These are phyloP conservation scores for Candida golubevii DNA, from an alignment of 805 yeast species.

Conservation along the genomic window DNA sequence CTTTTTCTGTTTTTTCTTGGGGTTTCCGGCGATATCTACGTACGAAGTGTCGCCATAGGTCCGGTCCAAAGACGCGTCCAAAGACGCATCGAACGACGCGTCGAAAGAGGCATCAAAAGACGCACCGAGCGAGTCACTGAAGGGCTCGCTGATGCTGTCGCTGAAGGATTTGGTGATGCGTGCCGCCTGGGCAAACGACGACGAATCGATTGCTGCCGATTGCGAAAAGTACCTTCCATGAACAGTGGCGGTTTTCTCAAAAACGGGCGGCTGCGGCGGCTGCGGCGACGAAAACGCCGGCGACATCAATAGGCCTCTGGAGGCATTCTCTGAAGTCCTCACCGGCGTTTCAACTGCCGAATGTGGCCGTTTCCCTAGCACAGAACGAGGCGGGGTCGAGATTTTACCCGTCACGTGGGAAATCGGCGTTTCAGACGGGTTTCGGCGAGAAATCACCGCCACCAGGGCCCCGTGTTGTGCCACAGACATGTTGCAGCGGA, in stretches of 20 bases:
- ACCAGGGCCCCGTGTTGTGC: neutral
- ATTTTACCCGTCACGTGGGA: slow-evolving; percentile 21
- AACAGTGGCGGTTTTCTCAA: slow-evolving; percentile 3
- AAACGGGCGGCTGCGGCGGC: slow-evolving; percentile 14
- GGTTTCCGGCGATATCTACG: too few species aligned
- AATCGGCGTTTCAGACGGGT: slow-evolving; percentile 23
- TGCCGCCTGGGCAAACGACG: slow-evolving; percentile 8
- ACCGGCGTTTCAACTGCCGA: slow-evolving; percentile 20
- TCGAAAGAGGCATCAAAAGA: neutral
- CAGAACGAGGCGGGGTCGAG: slow-evolving; percentile 37
- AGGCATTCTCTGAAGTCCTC: slow-evolving; percentile 5
- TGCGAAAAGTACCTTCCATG: slow-evolving; percentile 10
- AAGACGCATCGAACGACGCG: neutral
- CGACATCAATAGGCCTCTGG: slow-evolving; percentile 25
- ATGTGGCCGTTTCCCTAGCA: slow-evolving; percentile 16
- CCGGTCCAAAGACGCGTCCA: slow-evolving; percentile 2
- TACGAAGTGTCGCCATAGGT: too few species aligned
- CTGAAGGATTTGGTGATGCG: slow-evolving; percentile 3
- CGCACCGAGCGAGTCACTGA: slow-evolving; percentile 2
- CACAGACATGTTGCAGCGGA: neutral
- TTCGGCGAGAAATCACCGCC: neutral
- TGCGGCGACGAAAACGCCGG: slow-evolving; percentile 53
- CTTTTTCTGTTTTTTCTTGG: slow-evolving; percentile 24
- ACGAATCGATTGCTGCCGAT: slow-evolving; percentile 12
- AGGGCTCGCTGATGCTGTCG: slow-evolving; percentile 4